Evolutionary conservation across 768 basidiomycete species (phyloP), one percentile per base, ranked within the genome.

Genomic region (Calvatia gigantea): DNA sequence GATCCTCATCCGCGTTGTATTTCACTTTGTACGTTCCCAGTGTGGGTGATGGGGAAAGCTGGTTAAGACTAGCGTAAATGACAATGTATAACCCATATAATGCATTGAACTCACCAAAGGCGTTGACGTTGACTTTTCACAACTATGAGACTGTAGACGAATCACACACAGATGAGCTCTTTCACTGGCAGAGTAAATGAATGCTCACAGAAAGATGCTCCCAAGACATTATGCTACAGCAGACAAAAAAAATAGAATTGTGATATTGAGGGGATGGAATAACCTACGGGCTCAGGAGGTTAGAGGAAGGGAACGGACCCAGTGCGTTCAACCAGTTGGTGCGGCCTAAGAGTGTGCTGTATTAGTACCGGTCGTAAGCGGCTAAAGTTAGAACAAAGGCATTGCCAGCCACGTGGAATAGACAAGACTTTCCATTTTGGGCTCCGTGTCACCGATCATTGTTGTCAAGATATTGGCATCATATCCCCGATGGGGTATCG

Each of bases 11-110:
- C 25, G 76, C 73, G 23, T 75, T 74, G 61, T 87, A 90, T 69
- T 82, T 85, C 38, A 90, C 75, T 70, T 84, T 84, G 59, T 83
- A 79, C 1, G 77, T 80, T 51, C 85, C 85, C 15, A 61, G 63
- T 2, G 74, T 67, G 29, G 73, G 67, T 43, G 15, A 44, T 7
- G 27, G 56, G 28, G 50, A 21, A 52, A 51, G 27, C 56, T 61
- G 57, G 41, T 54, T 57, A 38, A 62, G 43, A 58, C 52, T 21
- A 5, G 44, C 9, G 31, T 46, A 35, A 53, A 28, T 29, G 28
- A 19, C 54, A 41, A 38, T 7, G 33, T 43, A n/a, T 25, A 19
- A 37, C 17, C 7, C 45, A 29, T 19, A 12, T 7, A 14, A 33
- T 11, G 4, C 4, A 11, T 12, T 27, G 27, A 29, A 59, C 66